Base-by-base conservation (phyloP, 192 early-diverging fungal species). In the Coemansia sp. region DNA sequence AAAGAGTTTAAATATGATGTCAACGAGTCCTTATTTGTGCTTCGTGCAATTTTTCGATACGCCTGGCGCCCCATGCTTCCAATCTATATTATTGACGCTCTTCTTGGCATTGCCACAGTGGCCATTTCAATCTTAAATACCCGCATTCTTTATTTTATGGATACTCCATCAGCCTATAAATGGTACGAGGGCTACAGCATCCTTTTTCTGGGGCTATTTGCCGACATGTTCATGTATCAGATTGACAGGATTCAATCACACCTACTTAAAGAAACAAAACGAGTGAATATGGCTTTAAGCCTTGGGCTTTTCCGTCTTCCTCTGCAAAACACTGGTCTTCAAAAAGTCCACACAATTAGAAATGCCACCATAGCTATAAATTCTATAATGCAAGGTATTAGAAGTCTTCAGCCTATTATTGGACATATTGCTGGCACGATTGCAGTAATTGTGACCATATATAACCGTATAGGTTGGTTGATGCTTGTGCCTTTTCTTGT, bases 11-110 rank as follows among this genome's bases (percentile, higher is more conserved):
- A 21, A 46, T 80, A 80, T 52, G 52, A 74, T 54, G 49, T 61
- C 12, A 65, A 65, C 36, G 72, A 79, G 56, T 41, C 22, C 6
- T 43, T 74, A 13, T 79, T 80, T 63, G 48, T 80, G 3, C 16
- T 80, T 6, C 68, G 69, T 10, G 77, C 72, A 13, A 63, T 80
- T 16, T 26, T 70, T n/a, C 65, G 69, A 0, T 47, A 62, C 56
- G 45, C 59, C 4, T 80, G 72, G 77, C 68, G 68, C 8, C 55
- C 68, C 5, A 54, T 80, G 43, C 5, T 71, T 7, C 77, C 69
- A 6, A 32, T 71, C 12, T 80, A 71, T 37, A 41, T 68, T 11
- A 32, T 59, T 3, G 65, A 63, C 13, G 21, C 61, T 46, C 7
- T 74, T 4, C 16, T 65, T 0, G 46, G 68, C 36, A 55, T 49